Conservation (phyloP, 2,329 filamentous ascomycete genomes). For the Xylariaceae sp. region DNA sequence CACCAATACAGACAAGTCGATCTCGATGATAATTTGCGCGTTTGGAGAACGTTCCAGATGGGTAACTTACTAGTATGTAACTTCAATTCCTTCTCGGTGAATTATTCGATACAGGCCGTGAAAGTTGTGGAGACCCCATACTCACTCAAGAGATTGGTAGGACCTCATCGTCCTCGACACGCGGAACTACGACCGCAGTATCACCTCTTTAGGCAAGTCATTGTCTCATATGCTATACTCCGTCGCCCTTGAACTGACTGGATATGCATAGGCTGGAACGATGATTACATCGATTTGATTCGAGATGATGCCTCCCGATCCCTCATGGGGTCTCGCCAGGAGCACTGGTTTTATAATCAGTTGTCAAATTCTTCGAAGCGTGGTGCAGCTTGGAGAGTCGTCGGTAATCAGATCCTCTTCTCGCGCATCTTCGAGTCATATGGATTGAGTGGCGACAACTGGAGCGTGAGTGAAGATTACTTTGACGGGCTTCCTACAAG, state of each 20-base stretch:
- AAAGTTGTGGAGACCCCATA: slow-evolving; percentile 36
- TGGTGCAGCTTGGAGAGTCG: slow-evolving; percentile 65
- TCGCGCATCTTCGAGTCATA: slow-evolving; percentile 44
- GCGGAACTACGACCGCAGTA: slow-evolving; percentile 62
- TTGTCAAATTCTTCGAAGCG: slow-evolving; percentile 56
- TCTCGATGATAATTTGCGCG: slow-evolving; percentile 64
- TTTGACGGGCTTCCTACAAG: background rate
- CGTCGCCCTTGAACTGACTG: slow-evolving; percentile 1
- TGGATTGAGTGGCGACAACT: slow-evolving; percentile 34
- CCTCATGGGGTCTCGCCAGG: slow-evolving; percentile 68
- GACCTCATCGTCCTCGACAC: slow-evolving; percentile 68
- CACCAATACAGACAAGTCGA: slow-evolving; percentile 50
- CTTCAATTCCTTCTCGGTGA: background rate
- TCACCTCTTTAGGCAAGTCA: slow-evolving; percentile 44
- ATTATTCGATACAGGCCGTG: background rate
- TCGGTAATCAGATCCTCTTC: slow-evolving; percentile 69
- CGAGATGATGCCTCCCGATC: slow-evolving; percentile 62
- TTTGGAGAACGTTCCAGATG: slow-evolving; percentile 64
- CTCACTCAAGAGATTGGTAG: slow-evolving; percentile 47
- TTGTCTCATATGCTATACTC: background rate
- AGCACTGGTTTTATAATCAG: slow-evolving; percentile 67
- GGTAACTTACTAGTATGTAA: slow-evolving; percentile 50
- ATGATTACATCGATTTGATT: slow-evolving; percentile 57
- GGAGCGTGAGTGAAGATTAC: slow-evolving; percentile 32
- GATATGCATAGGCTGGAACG: slow-evolving; percentile 52